Base-by-base conservation (phyloP, 2,329 filamentous ascomycete genomes). In the Cercospora beticola region DNA sequence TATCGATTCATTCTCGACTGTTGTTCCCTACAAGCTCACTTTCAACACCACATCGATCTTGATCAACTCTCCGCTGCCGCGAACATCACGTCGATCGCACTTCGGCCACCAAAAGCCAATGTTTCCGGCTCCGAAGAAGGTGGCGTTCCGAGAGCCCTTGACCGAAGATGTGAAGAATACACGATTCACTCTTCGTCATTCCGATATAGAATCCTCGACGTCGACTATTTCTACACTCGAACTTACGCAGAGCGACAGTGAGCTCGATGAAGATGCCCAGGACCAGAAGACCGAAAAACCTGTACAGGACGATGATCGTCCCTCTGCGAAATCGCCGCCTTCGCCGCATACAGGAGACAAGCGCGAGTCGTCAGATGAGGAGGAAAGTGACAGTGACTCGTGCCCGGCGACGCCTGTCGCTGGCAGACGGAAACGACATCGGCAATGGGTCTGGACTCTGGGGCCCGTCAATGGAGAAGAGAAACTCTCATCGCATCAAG, bases 81-180 rank as follows among this genome's bases (percentile, higher is more conserved):
- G 76, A 10, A 72, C 78, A 49, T 46, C 64, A 23, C 46, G 28
- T 30, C 62, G 62, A 31, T 65, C 64, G 18, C 63, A 62, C 73
- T 73, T 76, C 78, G 30, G 80, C 73, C 75, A 80, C 77, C 78
- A 80, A 73, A 74, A 76, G 74, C 79, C 79, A 68, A 78, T 81
- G 77, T 88, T 88, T 74, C 86, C 86, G 4, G 81, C 84, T 2
- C 80, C 83, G 73, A 89, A 89, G 79, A 82, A 81, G 70, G 87
- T 89, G 12, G 83, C 82, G 28, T 89, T 88, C 75, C 81, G 83
- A 21, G 80, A 79, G 12, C 84, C 85, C 18, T 76, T 89, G 28
- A 86, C 86, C 57, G 87, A 89, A 74, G 86, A 88, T 66, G 87
- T 89, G 73, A 82, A 81, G 70, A 89, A 83, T 2, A 81, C 83